phyloP scores from a whole-genome alignment of 2,329 filamentous ascomycete species.

The Aureobasidium sp. region DNA sequence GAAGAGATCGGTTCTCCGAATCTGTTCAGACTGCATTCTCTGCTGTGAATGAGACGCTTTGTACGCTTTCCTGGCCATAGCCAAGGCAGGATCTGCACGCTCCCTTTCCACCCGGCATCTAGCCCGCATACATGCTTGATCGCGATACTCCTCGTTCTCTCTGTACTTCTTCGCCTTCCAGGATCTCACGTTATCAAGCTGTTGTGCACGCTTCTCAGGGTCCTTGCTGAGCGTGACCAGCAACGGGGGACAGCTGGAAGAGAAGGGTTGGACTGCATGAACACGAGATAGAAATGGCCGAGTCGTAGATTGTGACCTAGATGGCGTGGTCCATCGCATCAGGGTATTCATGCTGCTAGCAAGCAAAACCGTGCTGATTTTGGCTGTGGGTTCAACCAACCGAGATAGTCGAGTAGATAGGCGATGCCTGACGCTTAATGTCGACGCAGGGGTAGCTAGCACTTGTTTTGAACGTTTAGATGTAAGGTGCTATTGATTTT shows the following conservation, averaged over 20 bases:
- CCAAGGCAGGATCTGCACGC: not conserved
- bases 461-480: too few species aligned
- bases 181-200: not conserved
- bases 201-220: not conserved
- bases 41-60: not conserved
- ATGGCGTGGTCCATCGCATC: not conserved
- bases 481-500: too few species aligned
- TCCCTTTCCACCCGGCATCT: too few species aligned
- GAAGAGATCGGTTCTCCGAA: too few species aligned
- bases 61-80: not conserved
- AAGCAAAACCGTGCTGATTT: not conserved
- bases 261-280: not conserved
- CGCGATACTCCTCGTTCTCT: not conserved
- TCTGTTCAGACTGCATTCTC: too few species aligned
- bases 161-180: not conserved
- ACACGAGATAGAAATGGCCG: not conserved
- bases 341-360: not conserved
- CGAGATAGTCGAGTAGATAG: too few species aligned
- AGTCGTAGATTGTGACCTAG: not conserved
- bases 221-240: not conserved
- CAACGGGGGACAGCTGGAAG: not conserved
- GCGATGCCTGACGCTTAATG: not conserved
- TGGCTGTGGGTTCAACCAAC: too few species aligned
- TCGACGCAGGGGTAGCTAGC: not conserved
- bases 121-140: not conserved